A percentile compares a stretch with the other conserved stretches of the same genome.
phyloP scores from a whole-genome alignment of 192 early-diverging fungal species.

The Gonapodya prolifera region DNA sequence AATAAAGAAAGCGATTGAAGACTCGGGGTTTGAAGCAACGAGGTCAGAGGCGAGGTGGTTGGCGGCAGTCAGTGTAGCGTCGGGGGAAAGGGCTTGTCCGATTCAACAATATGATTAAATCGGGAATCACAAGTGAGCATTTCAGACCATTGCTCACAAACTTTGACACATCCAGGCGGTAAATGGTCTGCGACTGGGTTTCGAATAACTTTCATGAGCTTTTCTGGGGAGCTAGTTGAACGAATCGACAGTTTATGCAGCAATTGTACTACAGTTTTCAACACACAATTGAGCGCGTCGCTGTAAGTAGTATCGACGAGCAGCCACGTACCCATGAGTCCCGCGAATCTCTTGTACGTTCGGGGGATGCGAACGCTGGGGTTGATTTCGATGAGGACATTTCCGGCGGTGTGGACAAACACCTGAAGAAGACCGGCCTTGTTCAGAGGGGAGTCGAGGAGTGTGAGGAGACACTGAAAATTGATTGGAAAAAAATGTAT shows the following conservation, averaged over 20 bases:
- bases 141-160: constrained; percentile 37
- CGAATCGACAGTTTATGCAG: constrained; percentile 94
- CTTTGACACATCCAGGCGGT: constrained; percentile 74
- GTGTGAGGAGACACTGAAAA: constrained; percentile 72
- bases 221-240: constrained; percentile 80
- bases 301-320: background rate
- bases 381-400: constrained; percentile 95
- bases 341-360: constrained; percentile 98
- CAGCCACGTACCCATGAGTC: constrained; percentile 69
- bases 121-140: background rate
- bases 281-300: background rate
- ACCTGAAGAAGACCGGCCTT: constrained; percentile 97
- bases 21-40: constrained; percentile 61
- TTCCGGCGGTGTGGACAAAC: constrained; percentile 88
- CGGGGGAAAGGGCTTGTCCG: constrained; percentile 58
- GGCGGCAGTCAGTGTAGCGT: constrained; percentile 41
- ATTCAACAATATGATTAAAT: constrained; percentile 10
- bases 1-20: constrained; percentile 75
- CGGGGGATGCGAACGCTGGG: constrained; percentile 97
- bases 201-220: constrained; percentile 91
- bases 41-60: constrained; percentile 68
- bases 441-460: constrained; percentile 96
- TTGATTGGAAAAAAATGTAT: background rate
- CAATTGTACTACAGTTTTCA: constrained; percentile 62
- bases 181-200: constrained; percentile 96